A percentile compares a stretch with the other conserved stretches of the same genome.
Conservation (phyloP, 371 early-diverging fungal genomes). For the Mucor plumbeus region DNA sequence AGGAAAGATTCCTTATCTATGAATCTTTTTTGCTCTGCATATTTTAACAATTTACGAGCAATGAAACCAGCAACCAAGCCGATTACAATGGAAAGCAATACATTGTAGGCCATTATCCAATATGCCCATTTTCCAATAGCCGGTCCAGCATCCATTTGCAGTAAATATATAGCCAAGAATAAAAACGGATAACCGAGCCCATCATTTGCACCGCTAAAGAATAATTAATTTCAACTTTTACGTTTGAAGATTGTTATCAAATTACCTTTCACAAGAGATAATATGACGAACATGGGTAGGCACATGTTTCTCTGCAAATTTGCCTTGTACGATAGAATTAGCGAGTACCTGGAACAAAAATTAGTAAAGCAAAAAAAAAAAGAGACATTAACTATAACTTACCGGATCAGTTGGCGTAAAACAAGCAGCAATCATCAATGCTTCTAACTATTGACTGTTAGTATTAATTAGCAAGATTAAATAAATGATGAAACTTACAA, state of each 20-base stretch:
- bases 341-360: constrained; percentile 52
- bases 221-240: background rate
- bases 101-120: constrained; percentile 75
- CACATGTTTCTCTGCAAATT: constrained; percentile 91
- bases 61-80: constrained; percentile 83
- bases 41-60: constrained; percentile 71
- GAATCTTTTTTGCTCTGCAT: constrained; percentile 66
- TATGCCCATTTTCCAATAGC: constrained; percentile 80
- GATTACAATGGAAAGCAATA: constrained; percentile 73
- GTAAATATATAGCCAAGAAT: constrained; percentile 77
- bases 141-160: constrained; percentile 56
- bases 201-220: constrained; percentile 76
- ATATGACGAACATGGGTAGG: constrained; percentile 82
- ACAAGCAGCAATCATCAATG: constrained; percentile 52
- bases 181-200: constrained; percentile 90
- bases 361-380: too few relatives aligned
- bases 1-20: constrained; percentile 95
- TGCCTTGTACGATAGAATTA: constrained; percentile 92
- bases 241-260: background rate
- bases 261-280: constrained; percentile 78
- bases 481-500: constrained; percentile 29
- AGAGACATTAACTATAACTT: too few relatives aligned
- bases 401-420: constrained; percentile 64
- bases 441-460: constrained; percentile 32
- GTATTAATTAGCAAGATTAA: background rate